Conservation (phyloP, 2,329 filamentous ascomycete species). For the Diaporthe sp. region DNA sequence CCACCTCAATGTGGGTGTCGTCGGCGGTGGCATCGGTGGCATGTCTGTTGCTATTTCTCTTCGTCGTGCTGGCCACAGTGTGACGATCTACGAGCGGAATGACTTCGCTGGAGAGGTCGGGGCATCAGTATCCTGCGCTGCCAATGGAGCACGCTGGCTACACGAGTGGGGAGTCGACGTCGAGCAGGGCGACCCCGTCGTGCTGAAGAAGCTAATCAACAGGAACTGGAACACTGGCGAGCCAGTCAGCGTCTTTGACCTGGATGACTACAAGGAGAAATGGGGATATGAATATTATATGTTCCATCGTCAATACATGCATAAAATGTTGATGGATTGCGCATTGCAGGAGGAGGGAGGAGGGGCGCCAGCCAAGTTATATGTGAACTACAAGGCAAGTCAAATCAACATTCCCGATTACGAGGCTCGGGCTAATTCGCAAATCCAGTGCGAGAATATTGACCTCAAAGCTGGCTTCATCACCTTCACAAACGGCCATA, state of each 20-base stretch:
- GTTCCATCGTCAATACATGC: conserved; percentile 68
- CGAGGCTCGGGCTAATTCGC: neutral
- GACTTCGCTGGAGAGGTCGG: conserved; percentile 77
- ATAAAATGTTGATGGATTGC: conserved; percentile 44
- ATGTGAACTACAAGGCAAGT: conserved; percentile 65
- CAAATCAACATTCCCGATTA: neutral
- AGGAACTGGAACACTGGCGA: conserved; percentile 77
- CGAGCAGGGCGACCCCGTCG: conserved; percentile 71
- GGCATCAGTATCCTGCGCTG: conserved; percentile 74
- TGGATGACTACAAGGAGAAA: conserved; percentile 71
- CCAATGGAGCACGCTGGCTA: conserved; percentile 77
- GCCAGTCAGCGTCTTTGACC: conserved; percentile 70
- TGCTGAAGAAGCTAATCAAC: conserved; percentile 74
- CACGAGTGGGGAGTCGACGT: conserved; percentile 76
- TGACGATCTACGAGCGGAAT: conserved; percentile 73
- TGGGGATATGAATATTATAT: conserved; percentile 74
- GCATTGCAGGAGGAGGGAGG: conserved; percentile 28
- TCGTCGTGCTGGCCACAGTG: conserved; percentile 56
- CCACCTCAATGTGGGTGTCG: conserved; percentile 54
- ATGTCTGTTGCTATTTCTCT: conserved; percentile 58
- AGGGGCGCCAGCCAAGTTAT: conserved; percentile 47
- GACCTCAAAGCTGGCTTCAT: conserved; percentile 62
- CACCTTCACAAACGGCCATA: conserved; percentile 62
- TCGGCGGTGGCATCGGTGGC: conserved; percentile 61
- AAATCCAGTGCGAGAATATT: conserved; percentile 56